These are phyloP conservation scores for Solanum lycopersicoides DNA, from an alignment of 257 asterid species.

Conservation along the genomic window DNA sequence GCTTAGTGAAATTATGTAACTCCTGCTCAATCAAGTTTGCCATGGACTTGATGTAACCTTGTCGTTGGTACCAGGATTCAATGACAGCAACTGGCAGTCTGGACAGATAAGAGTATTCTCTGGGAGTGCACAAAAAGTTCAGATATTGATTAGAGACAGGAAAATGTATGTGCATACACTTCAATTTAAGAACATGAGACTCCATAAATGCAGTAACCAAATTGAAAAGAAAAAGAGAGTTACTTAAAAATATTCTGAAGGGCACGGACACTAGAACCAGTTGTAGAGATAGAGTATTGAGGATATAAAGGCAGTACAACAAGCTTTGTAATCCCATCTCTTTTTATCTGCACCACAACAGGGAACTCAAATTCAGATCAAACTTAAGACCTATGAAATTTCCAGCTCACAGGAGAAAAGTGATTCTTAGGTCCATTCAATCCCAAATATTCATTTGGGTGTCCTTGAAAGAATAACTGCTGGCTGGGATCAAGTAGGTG, in stretches of 20 bases:
- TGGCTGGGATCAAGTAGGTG: not conserved
- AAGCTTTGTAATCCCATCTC: conserved; percentile 69
- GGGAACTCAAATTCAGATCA: not conserved
- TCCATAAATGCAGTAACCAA: not conserved
- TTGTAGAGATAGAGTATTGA: conserved; percentile 91
- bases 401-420: not conserved
- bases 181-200: not conserved
- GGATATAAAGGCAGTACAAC: conserved; percentile 95
- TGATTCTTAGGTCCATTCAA: not conserved
- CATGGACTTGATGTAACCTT: conserved; percentile 86
- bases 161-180: not conserved
- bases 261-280: conserved; percentile 93
- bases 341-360: conserved; percentile 52
- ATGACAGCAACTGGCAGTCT: conserved; percentile 78
- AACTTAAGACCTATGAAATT: not conserved
- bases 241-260: conserved; percentile 72
- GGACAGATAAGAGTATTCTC: conserved; percentile 58
- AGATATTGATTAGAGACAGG: not conserved
- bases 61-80: conserved; percentile 89
- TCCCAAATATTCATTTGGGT: not conserved
- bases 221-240: not conserved
- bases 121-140: conserved; percentile 12
- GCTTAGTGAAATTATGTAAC: conserved; percentile 42
- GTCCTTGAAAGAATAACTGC: not conserved
- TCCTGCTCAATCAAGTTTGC: conserved; percentile 83